phyloP scores from a whole-genome alignment of 768 basidiomycete genomes.

The Tubosaeta brunneosetosa region DNA sequence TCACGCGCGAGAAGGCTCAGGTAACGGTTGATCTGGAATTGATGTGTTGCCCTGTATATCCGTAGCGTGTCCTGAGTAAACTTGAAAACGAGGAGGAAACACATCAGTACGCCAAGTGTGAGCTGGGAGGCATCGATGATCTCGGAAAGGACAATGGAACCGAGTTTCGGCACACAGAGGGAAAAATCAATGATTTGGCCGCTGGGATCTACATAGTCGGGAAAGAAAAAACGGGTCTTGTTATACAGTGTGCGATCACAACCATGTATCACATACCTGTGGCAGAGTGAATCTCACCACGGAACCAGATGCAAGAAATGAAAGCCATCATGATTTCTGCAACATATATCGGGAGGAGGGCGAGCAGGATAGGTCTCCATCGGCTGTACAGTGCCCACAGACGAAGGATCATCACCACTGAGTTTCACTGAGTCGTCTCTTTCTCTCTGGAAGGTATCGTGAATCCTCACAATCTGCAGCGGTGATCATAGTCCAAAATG shows the following conservation, averaged over 20 bases:
- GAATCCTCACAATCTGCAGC: constrained; percentile 7
- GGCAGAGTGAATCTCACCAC: not conserved
- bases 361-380: not conserved
- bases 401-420: constrained; percentile 1
- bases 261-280: not conserved
- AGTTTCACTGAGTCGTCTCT: not conserved
- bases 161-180: too few relatives aligned
- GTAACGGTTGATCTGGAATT: not conserved
- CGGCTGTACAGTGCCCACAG: not conserved
- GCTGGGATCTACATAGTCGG: too few relatives aligned
- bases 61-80: not conserved
- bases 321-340: not conserved
- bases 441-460: too few relatives aligned
- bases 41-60: not conserved
- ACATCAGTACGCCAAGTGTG: not conserved
- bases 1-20: not conserved
- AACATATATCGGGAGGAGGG: not conserved
- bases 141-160: not conserved
- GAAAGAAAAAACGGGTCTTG: too few relatives aligned
- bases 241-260: not conserved
- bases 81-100: not conserved
- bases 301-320: not conserved
- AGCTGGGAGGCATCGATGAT: not conserved
- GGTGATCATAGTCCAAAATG: too few relatives aligned
- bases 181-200: too few relatives aligned